Conservation (phyloP, 331 rosid species). For the Stylosanthes scabra region DNA sequence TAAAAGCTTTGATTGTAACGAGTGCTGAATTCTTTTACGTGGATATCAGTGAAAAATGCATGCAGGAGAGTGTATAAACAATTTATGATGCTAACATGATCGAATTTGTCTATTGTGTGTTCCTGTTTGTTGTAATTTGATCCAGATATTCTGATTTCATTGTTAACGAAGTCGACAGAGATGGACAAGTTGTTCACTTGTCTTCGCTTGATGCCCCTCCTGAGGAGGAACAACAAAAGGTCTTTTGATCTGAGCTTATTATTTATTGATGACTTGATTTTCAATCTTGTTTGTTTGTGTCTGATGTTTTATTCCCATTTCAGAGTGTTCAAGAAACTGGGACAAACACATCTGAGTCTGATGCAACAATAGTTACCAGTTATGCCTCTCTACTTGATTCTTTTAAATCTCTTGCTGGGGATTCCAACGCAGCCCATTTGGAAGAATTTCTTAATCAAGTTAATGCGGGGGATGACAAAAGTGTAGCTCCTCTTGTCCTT, state of each 20-base stretch:
- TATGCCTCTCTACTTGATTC: constrained; percentile 74
- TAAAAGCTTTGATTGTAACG: not conserved
- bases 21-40: not conserved
- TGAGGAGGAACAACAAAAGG: constrained; percentile 59
- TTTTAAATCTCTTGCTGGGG: constrained; percentile 78
- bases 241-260: not conserved
- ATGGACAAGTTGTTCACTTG: constrained; percentile 74
- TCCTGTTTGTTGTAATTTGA: constrained; percentile 26
- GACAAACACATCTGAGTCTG: constrained; percentile 35
- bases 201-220: constrained; percentile 68
- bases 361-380: constrained; percentile 41
- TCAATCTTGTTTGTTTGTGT: not conserved
- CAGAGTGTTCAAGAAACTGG: constrained; percentile 58
- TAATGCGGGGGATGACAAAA: constrained; percentile 57
- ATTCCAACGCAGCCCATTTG: constrained; percentile 58
- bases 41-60: constrained; percentile 7
- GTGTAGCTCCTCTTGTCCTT: constrained; percentile 63
- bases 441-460: constrained; percentile 67
- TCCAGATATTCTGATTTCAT: constrained; percentile 93
- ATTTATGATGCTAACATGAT: not conserved
- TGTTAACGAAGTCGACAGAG: constrained; percentile 85
- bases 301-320: constrained; percentile 18
- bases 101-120: not conserved
- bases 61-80: not conserved
- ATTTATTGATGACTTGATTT: not conserved